Base-by-base conservation (phyloP, 148 eudicot species). In the Fallopia convolvulus region DNA sequence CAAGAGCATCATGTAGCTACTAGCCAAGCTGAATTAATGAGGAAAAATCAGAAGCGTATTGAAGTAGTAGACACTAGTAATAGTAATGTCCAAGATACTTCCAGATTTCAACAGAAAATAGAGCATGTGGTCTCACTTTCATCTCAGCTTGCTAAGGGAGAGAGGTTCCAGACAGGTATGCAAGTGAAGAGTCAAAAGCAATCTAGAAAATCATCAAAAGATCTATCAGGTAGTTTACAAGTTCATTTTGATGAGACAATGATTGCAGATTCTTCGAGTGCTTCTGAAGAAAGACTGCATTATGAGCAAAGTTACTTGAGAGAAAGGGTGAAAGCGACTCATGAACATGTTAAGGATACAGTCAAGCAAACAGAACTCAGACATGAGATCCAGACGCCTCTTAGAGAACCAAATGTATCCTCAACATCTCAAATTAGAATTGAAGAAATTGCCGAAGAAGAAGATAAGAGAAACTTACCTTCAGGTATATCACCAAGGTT, bases 271-370 rank as follows among this genome's bases (percentile, higher is more conserved):
- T 49, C 58, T 26, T 44, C 75, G 20, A 72, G 63, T 56, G 74
- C 77, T 79, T 84, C 87, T 79, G 80, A 77, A 68, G 79, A 76
- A 78, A 79, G 76, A 78, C 76, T 72, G 30, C 72, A 65, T 60
- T 77, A 79, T 76, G 83, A 84, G 80, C 81, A 89, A 60, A 76
- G 20, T 70, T 76, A 78, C 81, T 79, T 75, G n/a, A 56, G 84
- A 78, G 78, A 74, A 30, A 76, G 79, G 81, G 70, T 82, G 76
- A 80, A 83, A 74, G 83, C 82, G 81, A 76, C 73, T 70, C 82
- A 40, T 49, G 79, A 76, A 65, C 42, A 10, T 21, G 75, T 84
- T 77, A 81, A 84, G 61, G 81, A 79, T 66, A 79, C 78, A 77
- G 50, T 82, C 61, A 47, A 78, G 42, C 85, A 58, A 53, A 74